Evolutionary conservation across 148 eudicot species (phyloP).

Genomic region (Rhododendron simsii): DNA sequence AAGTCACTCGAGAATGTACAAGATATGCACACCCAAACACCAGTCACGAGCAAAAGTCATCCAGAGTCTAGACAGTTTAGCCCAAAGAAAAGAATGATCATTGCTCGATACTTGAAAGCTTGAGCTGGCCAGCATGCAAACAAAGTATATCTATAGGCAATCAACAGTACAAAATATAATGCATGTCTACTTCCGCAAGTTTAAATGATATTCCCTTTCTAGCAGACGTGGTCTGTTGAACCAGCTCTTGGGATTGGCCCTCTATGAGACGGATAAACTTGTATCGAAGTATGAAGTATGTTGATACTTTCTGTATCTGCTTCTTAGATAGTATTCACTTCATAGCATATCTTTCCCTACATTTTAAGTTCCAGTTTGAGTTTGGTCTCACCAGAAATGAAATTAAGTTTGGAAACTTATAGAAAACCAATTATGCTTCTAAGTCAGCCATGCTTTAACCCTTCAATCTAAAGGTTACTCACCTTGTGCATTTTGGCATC

Average conservation of each 20-base stretch:
- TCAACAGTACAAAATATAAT: not conserved
- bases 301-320: not conserved
- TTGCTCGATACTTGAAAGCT: not conserved
- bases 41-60: not conserved
- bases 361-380: not conserved
- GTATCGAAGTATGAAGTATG: not conserved
- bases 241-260: not conserved
- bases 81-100: not conserved
- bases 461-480: not conserved
- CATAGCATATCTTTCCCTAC: not conserved
- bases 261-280: not conserved
- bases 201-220: not conserved
- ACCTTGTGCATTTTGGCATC: not conserved
- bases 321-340: not conserved
- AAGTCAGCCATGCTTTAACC: not conserved
- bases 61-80: not conserved
- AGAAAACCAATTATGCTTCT: not conserved
- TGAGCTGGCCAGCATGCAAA: not conserved
- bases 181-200: not conserved
- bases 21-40: not conserved
- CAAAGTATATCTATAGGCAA: not conserved
- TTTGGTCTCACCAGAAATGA: not conserved
- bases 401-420: not conserved
- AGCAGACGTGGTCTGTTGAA: not conserved
- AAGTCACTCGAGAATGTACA: not conserved